Evolutionary conservation across 139 green algal genomes (phyloP).

Genomic region (Chlamydomonas schloesseri): DNA sequence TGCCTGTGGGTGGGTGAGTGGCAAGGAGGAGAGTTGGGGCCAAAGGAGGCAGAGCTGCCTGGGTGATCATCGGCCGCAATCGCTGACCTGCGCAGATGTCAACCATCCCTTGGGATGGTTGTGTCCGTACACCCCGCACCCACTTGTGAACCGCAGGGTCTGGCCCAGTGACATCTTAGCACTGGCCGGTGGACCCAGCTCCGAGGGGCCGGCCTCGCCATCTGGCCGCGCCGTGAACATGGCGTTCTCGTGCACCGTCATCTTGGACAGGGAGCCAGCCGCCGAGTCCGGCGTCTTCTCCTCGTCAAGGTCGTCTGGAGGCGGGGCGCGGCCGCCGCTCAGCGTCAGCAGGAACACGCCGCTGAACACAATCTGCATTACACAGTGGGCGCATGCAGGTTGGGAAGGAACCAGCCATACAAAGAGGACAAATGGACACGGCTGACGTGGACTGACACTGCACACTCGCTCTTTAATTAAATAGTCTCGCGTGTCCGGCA

Average conservation of each 20-base stretch:
- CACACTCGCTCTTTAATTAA: no score
- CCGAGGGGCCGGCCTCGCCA: background rate
- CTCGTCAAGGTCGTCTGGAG: background rate
- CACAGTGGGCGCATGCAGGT: no score
- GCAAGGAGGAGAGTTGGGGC: no score
- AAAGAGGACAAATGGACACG: no score
- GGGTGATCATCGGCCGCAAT: no score
- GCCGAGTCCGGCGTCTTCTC: background rate
- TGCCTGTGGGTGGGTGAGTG: constrained; percentile 8
- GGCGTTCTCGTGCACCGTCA: constrained; percentile 29
- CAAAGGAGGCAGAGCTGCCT: no score
- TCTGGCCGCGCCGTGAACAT: background rate
- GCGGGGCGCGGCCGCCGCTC: background rate
- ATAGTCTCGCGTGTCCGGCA: no score
- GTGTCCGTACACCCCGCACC: no score
- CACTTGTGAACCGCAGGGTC: constrained; percentile 51
- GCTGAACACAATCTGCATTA: constrained; percentile 70
- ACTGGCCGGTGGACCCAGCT: background rate
- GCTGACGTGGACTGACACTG: no score
- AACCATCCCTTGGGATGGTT: no score
- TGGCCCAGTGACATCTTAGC: constrained; percentile 42
- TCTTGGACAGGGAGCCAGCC: background rate
- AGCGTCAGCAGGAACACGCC: constrained; percentile 73
- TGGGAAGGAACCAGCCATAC: no score
- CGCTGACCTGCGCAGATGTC: no score